These are phyloP conservation scores for Orbilia brochopaga DNA, from an alignment of 2,329 filamentous ascomycete species.

Conservation along the genomic window DNA sequence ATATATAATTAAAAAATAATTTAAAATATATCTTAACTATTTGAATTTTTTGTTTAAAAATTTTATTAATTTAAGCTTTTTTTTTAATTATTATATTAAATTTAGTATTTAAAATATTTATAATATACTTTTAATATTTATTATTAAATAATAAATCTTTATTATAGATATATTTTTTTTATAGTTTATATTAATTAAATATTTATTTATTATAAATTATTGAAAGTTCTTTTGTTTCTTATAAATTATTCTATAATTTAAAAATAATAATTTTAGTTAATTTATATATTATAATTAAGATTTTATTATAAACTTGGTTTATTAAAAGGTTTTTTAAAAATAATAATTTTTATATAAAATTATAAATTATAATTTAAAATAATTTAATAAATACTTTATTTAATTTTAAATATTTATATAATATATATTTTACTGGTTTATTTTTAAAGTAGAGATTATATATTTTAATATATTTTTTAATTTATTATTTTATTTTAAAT, in stretches of 20 bases:
- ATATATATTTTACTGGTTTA: too few species aligned
- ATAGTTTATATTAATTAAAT: neutral
- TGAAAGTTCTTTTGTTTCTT: conserved; percentile 3
- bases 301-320: too few species aligned
- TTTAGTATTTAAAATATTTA: conserved; percentile 12
- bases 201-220: neutral
- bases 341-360: conserved; percentile 7
- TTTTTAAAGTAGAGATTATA: neutral
- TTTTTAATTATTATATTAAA: conserved; percentile 1
- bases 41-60: neutral
- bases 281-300: too few species aligned
- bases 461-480: neutral
- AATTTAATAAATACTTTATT: conserved; percentile 1
- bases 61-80: neutral
- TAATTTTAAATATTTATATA: neutral
- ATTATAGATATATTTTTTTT: neutral
- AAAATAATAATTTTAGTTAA: conserved; percentile 7
- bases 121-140: conserved; percentile 6
- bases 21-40: neutral
- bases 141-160: neutral
- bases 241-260: neutral
- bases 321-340: conserved; percentile 10
- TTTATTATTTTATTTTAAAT: neutral
- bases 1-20: neutral
- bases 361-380: conserved; percentile 1